Base-by-base conservation (phyloP, 2,329 filamentous ascomycete species). In the Dryadomyces sulphureus region DNA sequence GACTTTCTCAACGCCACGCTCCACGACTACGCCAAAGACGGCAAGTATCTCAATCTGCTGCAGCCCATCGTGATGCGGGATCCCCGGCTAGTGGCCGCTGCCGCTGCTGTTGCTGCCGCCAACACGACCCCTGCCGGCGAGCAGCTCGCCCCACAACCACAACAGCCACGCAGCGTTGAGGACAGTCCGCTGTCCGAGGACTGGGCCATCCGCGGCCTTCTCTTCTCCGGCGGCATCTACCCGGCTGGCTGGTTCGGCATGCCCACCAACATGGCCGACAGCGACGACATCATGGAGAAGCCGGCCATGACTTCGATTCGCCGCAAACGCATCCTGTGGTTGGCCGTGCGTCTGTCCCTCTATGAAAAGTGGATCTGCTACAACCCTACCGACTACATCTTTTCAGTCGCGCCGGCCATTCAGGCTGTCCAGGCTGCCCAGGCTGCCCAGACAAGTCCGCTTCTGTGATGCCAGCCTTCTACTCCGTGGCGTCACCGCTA, bases 131-230 rank as follows among this genome's bases (percentile, higher is more conserved):
- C n/a, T 7, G 32, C 19, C 16, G 32, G 16, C 32, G 5, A 5
- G 5, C 11, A 35, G n/a, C n/a, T 14, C 9, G n/a, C 12, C 3
- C 42, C 30, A 5, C 9, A 21, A 0, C 44, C 27, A 1, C 38
- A 40, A 0, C 36, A 36, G 3, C 22, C n/a, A 14, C 43, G 39
- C 14, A 30, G 63, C 35, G 59, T 65, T 25, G 60, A 61, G 1
- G 66, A 66, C 1, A 64, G 69, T 1, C 80, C 81, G 0, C 57
- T 87, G 0, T 79, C 80, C 0, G 83, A 87, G 42, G 83, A 88
- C 49, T 84, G 76, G 52, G 68, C 73, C 0, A 69, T 85, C 46
- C 68, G 79, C 1, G 82, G 82, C 0, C 62, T 84, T 1, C 57
- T 77, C 2, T 84, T 77, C 65, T 65, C 70, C 0, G 67, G 76